phyloP scores from a whole-genome alignment of 2,329 filamentous ascomycete genomes.

The Xylaria sp. region DNA sequence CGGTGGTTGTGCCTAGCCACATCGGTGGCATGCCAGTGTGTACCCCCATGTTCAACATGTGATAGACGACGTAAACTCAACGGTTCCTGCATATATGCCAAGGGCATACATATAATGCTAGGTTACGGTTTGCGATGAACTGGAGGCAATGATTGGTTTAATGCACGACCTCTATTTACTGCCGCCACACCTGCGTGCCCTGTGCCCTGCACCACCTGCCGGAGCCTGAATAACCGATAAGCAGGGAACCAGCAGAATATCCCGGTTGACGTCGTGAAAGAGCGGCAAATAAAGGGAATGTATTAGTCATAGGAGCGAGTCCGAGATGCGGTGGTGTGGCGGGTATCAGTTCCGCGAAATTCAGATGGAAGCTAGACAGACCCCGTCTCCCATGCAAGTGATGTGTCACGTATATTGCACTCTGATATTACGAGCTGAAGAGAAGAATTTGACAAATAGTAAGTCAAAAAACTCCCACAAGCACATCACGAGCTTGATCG shows the following conservation, averaged over 20 bases:
- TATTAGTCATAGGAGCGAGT: constrained; percentile 34
- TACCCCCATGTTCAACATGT: constrained; percentile 31
- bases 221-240: constrained; percentile 18
- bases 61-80: constrained; percentile 22
- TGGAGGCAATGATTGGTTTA: constrained; percentile 28
- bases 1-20: constrained; percentile 24
- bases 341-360: constrained; percentile 10
- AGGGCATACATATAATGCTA: constrained; percentile 6
- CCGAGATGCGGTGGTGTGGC: constrained; percentile 25
- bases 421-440: constrained; percentile 23
- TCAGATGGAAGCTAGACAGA: constrained; percentile 28
- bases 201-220: constrained; percentile 5
- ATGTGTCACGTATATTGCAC: constrained; percentile 32
- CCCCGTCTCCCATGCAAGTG: constrained; percentile 17
- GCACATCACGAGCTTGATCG: constrained; percentile 18
- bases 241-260: constrained; percentile 17
- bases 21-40: constrained; percentile 20
- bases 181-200: constrained; percentile 13
- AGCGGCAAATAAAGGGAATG: constrained; percentile 35
- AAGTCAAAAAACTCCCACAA: constrained; percentile 18
- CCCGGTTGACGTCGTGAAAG: constrained; percentile 29
- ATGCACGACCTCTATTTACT: constrained; percentile 25
- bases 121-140: constrained; percentile 28
- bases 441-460: constrained; percentile 34
- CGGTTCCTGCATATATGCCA: constrained; percentile 38